Percentiles rank a stretch among this genome's conserved stretches.
Evolutionary conservation across 768 basidiomycete species (phyloP).

Genomic region (Pleurotus sapidus): DNA sequence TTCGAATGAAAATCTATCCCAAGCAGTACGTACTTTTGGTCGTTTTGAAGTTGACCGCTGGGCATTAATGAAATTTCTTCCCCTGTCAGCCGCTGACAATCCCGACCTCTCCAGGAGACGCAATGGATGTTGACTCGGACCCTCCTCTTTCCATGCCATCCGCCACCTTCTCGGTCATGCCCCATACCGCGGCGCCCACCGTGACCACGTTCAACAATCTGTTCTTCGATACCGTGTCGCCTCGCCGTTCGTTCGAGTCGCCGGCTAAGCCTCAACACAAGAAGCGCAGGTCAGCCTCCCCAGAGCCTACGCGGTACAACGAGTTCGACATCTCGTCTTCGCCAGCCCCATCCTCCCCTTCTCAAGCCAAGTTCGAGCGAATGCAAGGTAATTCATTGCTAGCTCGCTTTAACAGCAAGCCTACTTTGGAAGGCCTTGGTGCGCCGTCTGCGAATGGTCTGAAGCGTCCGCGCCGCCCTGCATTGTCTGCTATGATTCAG

Average conservation of each 20-base stretch:
- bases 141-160: not conserved
- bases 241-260: slow-evolving; percentile 43
- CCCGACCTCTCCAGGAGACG: slow-evolving; percentile 51
- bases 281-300: slow-evolving; percentile 62
- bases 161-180: slow-evolving; percentile 4
- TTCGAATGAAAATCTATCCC: not conserved
- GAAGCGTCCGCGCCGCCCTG: slow-evolving; percentile 65
- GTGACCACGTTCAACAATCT: slow-evolving; percentile 53
- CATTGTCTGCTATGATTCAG: slow-evolving; percentile 59
- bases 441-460: slow-evolving; percentile 48
- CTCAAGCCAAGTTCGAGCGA: slow-evolving; percentile 44
- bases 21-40: slow-evolving; percentile 3
- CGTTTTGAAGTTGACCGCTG: not conserved
- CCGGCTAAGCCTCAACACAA: slow-evolving; percentile 39
- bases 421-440: slow-evolving; percentile 53
- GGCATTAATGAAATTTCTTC: slow-evolving; percentile 8
- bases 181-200: slow-evolving; percentile 46
- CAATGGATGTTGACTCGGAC: slow-evolving; percentile 72
- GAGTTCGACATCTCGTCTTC: slow-evolving; percentile 44
- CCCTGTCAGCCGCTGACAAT: slow-evolving; percentile 31
- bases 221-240: slow-evolving; percentile 59
- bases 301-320: slow-evolving; percentile 36
- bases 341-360: slow-evolving; percentile 51
- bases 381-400: slow-evolving; percentile 46
- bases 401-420: slow-evolving; percentile 40